Conservation (phyloP, 495 filamentous ascomycete genomes). For the Hyphodiscus hymeniophilus region DNA sequence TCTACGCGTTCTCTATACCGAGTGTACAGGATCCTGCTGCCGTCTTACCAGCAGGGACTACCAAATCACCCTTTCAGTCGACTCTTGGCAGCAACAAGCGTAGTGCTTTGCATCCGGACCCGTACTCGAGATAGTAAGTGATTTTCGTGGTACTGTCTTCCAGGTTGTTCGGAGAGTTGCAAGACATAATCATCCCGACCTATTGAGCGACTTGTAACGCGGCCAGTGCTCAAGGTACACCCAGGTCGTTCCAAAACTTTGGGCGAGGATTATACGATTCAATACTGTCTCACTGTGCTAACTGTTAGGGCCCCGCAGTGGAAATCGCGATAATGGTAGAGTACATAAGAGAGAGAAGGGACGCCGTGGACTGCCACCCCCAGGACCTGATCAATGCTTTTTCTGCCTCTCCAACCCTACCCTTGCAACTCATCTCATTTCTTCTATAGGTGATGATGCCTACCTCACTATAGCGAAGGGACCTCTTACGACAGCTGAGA, state of each 20-base stretch:
- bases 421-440: constrained; percentile 78
- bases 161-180: too few relatives aligned
- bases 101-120: constrained; percentile 44
- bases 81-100: constrained; percentile 48
- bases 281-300: too few relatives aligned
- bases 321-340: constrained; percentile 24
- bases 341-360: constrained; percentile 42
- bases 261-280: too few relatives aligned
- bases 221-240: too few relatives aligned
- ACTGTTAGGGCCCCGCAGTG: too few relatives aligned
- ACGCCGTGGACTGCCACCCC: constrained; percentile 42
- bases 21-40: constrained; percentile 48
- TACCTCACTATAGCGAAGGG: constrained; percentile 93
- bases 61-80: constrained; percentile 54
- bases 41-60: constrained; percentile 56
- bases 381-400: constrained; percentile 75
- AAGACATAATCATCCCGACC: too few relatives aligned
- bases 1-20: constrained; percentile 81
- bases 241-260: too few relatives aligned
- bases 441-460: constrained; percentile 71
- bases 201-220: too few relatives aligned
- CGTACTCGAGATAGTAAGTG: constrained; percentile 59
- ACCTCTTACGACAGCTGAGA: constrained; percentile 60
- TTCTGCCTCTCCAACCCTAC: constrained; percentile 87
- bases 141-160: too few relatives aligned